Evolutionary conservation across 345 rosid species (phyloP), one percentile per base, ranked within the genome.

Genomic region (Brassica rapa): DNA sequence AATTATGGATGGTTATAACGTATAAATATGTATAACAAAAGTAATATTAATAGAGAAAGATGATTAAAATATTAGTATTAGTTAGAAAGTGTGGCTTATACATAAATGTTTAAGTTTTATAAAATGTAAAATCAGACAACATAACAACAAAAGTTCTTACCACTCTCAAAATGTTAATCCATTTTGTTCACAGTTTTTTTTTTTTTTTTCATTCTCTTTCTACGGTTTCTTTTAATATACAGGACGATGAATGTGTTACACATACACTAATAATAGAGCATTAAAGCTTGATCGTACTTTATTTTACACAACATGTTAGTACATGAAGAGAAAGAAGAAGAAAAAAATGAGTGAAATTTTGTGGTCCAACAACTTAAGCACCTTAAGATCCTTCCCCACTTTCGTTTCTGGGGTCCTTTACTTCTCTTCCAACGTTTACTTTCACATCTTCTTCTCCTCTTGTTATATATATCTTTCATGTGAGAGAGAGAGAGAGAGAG

Each of bases 311-410:
- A 73, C 41, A 68, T 49, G 70, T 70, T 66, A 56, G 41, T 27
- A 72, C 63, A 46, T 72, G 62, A 8, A 51, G 29, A 68, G 67
- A 39, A 43, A 19, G 25, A 56, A 0, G 5, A 6, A 16, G 8
- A 39, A 9, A 61, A 23, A 74, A 23, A 0, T 57, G 75, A 70
- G 76, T 41, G 11, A 46, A 74, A 41, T 12, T 53, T 56, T 65
- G 83, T 80, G 83, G 83, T 80, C 83, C 83, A 80, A 41, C 66
- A 74, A 75, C 62, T 55, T 46, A 33, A 68, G 68, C 71, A 49
- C 56, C 73, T 74, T 71, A 71, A 70, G 80, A 75, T 70, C 80
- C 73, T 71, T 69, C 66, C 64, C 80, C 68, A 80, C 83, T 71
- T 65, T 43, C 57, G 64, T 32, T 49, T 68, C 24, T 15, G 49